Conservation (phyloP, 768 basidiomycete genomes). For the Tulasnella sp. region DNA sequence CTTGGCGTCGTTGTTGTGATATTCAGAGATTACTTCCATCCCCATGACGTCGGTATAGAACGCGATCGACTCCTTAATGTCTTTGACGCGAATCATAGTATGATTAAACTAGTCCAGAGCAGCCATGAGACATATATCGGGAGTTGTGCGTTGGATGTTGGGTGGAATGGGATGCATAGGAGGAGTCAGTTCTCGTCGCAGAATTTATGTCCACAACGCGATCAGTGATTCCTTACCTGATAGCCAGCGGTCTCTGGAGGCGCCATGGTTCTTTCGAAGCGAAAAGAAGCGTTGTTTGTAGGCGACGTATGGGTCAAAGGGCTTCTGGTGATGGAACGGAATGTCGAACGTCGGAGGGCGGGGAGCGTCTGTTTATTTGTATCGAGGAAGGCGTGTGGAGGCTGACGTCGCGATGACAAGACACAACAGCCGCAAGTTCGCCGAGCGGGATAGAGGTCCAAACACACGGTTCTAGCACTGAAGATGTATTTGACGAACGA, state of each 20-base stretch:
- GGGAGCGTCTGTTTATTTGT: neutral
- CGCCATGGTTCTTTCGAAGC: neutral
- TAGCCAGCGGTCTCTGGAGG: slow-evolving; percentile 2
- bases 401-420: neutral
- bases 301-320: neutral
- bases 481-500: neutral
- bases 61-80: slow-evolving; percentile 71
- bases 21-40: slow-evolving; percentile 60
- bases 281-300: neutral
- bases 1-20: slow-evolving; percentile 46
- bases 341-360: neutral
- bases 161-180: neutral
- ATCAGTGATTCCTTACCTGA: neutral
- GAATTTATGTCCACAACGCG: neutral
- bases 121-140: neutral
- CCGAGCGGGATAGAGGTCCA: neutral
- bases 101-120: slow-evolving; percentile 61
- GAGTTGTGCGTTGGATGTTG: neutral
- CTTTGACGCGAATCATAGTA: slow-evolving; percentile 85
- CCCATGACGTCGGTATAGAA: slow-evolving; percentile 78
- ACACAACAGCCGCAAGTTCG: neutral
- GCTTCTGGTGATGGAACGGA: neutral
- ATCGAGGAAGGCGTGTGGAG: neutral
- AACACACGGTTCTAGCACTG: neutral
- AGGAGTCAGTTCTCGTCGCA: neutral